Base-by-base conservation (phyloP, 2,329 filamentous ascomycete genomes). In the Chrysoporthe puriensis region DNA sequence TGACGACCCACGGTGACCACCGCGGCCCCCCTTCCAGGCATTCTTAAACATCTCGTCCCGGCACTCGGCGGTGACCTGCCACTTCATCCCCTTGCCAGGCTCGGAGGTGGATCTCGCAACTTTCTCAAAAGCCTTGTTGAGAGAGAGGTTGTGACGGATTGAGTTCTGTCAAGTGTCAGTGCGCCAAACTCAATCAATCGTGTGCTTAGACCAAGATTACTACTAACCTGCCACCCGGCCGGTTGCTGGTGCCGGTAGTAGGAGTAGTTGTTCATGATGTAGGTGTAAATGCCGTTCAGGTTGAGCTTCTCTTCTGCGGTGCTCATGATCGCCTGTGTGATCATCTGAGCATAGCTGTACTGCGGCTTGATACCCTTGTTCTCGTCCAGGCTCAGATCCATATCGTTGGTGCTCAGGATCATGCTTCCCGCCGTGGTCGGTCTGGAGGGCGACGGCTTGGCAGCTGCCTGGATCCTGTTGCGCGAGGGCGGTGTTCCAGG, bases 31-130 rank as follows among this genome's bases (percentile, higher is more conserved):
- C 66, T 86, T 84, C 73, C 82, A 86, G 1, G 86, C 86, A 73
- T 91, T 92, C 76, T 91, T 91, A 69, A 93, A 86, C 83, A 97
- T 97, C 64, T 97, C 95, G 21, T 97, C 93, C 61, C 91, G 89
- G 71, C 90, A 87, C 71, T 96, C 92, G 1, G 92, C 86, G 4
- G 93, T 89, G 75, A 99, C 94, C 79, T 95, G 93, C 96, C 96
- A 99, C 77, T 98, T 98, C 94, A 97, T 98, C 40, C 96, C 96
- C 78, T 99, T 99, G 14, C 96, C 96, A 32, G 96, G 96, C 77
- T 99, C 96, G 73, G 98, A 93, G 0, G 94, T 97, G 18, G 92
- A 90, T 59, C 96, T 90, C 3, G 96, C 92, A 9, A 97, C 91
- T 78, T 99, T 99, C 73, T 94, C 90, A 75, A 99, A 99, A 0